Evolutionary conservation across 2,329 filamentous ascomycete genomes (phyloP).

Genomic region (Penicillium palitans): DNA sequence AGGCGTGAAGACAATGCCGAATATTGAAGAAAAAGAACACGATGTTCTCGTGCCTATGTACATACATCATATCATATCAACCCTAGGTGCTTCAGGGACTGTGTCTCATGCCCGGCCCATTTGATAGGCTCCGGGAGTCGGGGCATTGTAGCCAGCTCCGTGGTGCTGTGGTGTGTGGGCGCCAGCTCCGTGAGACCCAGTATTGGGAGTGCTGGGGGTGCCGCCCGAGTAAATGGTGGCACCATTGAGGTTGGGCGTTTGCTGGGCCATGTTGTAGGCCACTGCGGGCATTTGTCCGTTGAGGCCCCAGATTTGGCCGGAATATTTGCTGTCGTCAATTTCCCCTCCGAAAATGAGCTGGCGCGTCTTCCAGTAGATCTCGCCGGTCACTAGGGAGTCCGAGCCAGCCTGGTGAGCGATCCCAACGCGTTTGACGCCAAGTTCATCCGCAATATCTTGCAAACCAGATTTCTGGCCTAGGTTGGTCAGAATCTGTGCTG

Average conservation of each 20-base stretch:
- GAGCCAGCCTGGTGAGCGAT: slow-evolving; percentile 89
- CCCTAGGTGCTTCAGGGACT: slow-evolving; percentile 6
- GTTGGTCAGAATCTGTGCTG: slow-evolving; percentile 73
- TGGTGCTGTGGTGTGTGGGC: slow-evolving; percentile 52
- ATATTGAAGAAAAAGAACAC: slow-evolving; percentile 28
- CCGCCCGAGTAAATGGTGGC: slow-evolving; percentile 52
- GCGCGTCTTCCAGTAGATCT: slow-evolving; percentile 91
- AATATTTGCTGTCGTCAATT: slow-evolving; percentile 74
- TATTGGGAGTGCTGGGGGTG: slow-evolving; percentile 69
- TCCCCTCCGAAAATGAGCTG: slow-evolving; percentile 82
- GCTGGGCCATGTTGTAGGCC: slow-evolving; percentile 47
- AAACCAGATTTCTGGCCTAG: slow-evolving; percentile 89
- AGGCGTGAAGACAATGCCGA: slow-evolving; percentile 27
- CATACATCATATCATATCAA: slow-evolving; percentile 40
- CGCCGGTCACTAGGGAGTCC: slow-evolving; percentile 88
- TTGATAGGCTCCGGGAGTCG: slow-evolving; percentile 78
- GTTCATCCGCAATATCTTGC: slow-evolving; percentile 88
- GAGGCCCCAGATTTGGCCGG: slow-evolving; percentile 90
- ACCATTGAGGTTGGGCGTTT: slow-evolving; percentile 58
- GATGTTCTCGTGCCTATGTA: slow-evolving; percentile 37
- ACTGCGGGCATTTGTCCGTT: slow-evolving; percentile 67
- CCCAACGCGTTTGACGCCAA: slow-evolving; percentile 86
- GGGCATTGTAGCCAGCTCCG: slow-evolving; percentile 57
- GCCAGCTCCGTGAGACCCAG: slow-evolving; percentile 53
- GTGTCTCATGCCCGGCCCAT: slow-evolving; percentile 32